These are phyloP conservation scores for Abrus pulchellus DNA, from an alignment of 306 rosid genomes.

Conservation along the genomic window DNA sequence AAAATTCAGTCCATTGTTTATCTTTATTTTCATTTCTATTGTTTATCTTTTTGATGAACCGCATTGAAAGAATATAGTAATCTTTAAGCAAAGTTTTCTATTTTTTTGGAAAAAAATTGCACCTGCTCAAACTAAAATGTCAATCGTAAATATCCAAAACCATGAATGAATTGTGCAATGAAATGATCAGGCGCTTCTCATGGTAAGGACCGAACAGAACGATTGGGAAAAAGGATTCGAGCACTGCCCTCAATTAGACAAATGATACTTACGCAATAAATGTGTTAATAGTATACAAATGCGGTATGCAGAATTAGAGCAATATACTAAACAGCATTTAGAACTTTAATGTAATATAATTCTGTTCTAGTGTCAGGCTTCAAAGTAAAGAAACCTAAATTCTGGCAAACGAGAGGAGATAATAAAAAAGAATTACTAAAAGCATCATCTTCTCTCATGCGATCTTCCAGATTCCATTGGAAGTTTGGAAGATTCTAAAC, in stretches of 20 bases:
- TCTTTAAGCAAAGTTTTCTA: not conserved
- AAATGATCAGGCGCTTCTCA: not conserved
- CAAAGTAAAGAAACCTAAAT: constrained; percentile 30
- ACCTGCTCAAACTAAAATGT: not conserved
- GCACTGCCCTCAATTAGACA: not conserved
- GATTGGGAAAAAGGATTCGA: not conserved
- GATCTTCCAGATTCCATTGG: constrained; percentile 63
- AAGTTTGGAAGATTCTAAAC: constrained; percentile 57
- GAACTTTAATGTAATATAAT: constrained; percentile 35
- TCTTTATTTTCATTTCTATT: too few relatives aligned
- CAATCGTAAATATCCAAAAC: not conserved
- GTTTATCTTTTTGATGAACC: not conserved
- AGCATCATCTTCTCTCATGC: constrained; percentile 60
- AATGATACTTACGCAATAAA: not conserved
- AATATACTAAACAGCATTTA: constrained; percentile 9
- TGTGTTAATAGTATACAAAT: constrained; percentile 6
- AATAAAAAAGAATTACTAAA: not conserved
- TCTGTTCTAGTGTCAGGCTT: constrained; percentile 35
- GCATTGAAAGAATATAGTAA: not conserved
- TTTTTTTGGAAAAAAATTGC: not conserved
- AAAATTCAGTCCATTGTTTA: too few relatives aligned
- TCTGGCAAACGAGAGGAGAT: constrained; percentile 22
- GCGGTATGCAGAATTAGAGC: constrained; percentile 14
- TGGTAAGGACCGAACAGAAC: not conserved
- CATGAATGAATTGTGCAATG: not conserved